Evolutionary conservation across 2,329 filamentous ascomycete species (phyloP).

Genomic region (Colletotrichum gloeosporioides): DNA sequence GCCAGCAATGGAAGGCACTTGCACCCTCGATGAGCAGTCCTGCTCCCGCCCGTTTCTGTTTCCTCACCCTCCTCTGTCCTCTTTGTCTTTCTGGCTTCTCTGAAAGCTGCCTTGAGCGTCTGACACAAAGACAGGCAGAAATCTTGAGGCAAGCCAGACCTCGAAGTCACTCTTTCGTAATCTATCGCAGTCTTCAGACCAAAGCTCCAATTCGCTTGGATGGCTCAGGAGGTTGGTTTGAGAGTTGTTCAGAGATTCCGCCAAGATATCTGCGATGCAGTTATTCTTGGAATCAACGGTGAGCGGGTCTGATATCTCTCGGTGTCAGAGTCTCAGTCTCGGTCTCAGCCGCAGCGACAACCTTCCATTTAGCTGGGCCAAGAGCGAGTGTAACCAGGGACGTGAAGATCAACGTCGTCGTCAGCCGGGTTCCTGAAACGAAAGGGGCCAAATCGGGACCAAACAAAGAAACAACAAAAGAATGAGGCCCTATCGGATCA

Average conservation of each 20-base stretch:
- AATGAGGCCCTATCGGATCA: not conserved
- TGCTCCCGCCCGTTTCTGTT: not conserved
- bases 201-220: not conserved
- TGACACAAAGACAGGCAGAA: not conserved
- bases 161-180: not conserved
- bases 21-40: not conserved
- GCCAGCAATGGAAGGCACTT: not conserved
- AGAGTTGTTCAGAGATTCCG: not conserved
- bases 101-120: not conserved
- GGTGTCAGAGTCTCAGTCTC: conserved; percentile 1
- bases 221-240: not conserved
- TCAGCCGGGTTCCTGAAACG: conserved; percentile 1
- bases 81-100: not conserved
- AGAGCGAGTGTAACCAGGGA: conserved; percentile 10
- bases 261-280: conserved; percentile 13
- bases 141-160: not conserved
- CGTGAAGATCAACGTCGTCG: conserved; percentile 12
- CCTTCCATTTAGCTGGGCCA: not conserved
- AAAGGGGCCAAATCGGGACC: not conserved
- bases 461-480: conserved; percentile 15
- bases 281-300: conserved; percentile 8
- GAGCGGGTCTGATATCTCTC: conserved; percentile 2
- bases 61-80: not conserved
- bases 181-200: not conserved
- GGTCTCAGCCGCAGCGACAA: conserved; percentile 8